A percentile compares a stretch with the other conserved stretches of the same genome.
These are phyloP conservation scores for Chalara sp. DNA, from an alignment of 2,329 filamentous ascomycete species.

Conservation along the genomic window DNA sequence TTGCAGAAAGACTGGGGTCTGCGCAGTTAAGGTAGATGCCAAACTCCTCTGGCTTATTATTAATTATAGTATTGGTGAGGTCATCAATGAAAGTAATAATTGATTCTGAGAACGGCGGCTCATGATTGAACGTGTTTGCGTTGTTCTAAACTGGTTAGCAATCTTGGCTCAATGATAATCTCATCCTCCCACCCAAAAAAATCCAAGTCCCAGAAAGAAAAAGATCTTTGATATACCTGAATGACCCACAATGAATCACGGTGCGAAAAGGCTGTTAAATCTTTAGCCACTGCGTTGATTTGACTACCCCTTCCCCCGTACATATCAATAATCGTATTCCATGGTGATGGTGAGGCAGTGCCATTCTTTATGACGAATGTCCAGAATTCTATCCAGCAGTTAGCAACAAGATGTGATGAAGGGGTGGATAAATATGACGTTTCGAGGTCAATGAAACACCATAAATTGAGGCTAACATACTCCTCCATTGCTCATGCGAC, in stretches of 20 bases:
- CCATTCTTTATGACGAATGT: constrained; percentile 4
- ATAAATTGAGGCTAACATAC: too few species aligned
- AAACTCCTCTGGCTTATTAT: constrained; percentile 12
- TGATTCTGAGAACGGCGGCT: constrained; percentile 1
- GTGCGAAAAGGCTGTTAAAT: constrained; percentile 7
- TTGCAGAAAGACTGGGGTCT: constrained; percentile 2
- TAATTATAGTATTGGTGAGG: constrained; percentile 9
- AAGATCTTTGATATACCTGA: constrained; percentile 1
- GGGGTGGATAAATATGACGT: too few species aligned
- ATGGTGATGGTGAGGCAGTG: constrained; percentile 1
- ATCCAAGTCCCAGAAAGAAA: too few species aligned
- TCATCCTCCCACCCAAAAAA: too few species aligned
- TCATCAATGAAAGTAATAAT: constrained; percentile 5
- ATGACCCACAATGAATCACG: constrained; percentile 10
- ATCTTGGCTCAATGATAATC: not conserved
- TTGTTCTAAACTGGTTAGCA: constrained; percentile 8
- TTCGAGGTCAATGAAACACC: too few species aligned
- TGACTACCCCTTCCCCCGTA: constrained; percentile 9
- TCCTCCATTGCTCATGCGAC: not conserved
- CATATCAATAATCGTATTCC: constrained; percentile 7
- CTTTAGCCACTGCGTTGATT: constrained; percentile 4
- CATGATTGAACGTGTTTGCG: not conserved
- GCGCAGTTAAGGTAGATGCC: constrained; percentile 8
- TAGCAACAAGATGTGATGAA: too few species aligned
- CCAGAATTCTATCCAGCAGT: constrained; percentile 3